Percentiles rank a stretch among this genome's conserved stretches.
Conservation (phyloP, 768 basidiomycete species). For the Mrakia blollopis region DNA sequence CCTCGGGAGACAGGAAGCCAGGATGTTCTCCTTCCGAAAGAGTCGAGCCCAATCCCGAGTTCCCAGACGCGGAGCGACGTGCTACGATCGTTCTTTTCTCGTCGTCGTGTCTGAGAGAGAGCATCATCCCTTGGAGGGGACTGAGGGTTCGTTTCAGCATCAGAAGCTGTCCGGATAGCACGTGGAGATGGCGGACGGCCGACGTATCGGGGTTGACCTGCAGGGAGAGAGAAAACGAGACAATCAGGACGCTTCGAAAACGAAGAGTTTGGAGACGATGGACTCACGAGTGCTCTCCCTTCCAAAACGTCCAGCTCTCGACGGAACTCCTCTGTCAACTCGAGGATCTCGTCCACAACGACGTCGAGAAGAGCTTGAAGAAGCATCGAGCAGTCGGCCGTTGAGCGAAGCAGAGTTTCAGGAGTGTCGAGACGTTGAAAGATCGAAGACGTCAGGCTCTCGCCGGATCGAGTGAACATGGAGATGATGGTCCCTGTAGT, state of each 20-base stretch:
- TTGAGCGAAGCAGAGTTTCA: slow-evolving; percentile 22
- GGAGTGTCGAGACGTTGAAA: slow-evolving; percentile 25
- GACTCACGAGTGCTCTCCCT: slow-evolving; percentile 18
- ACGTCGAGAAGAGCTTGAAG: slow-evolving; percentile 28
- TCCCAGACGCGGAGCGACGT: not conserved
- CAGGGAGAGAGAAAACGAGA: not conserved
- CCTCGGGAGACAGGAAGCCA: slow-evolving; percentile 13
- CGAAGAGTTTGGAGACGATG: not conserved
- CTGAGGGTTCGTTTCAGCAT: slow-evolving; percentile 27
- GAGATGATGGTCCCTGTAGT: slow-evolving; percentile 24
- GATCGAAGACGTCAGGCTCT: not conserved
- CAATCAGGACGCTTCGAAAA: not conserved
- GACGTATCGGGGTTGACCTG: slow-evolving; percentile 25
- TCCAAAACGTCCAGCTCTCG: slow-evolving; percentile 30
- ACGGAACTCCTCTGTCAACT: slow-evolving; percentile 17
- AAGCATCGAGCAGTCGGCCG: slow-evolving; percentile 29
- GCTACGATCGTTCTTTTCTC: slow-evolving; percentile 8
- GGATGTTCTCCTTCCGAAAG: not conserved
- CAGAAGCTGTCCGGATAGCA: slow-evolving; percentile 19
- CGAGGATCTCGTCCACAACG: slow-evolving; percentile 21
- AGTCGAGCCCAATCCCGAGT: not conserved
- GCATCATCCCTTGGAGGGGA: slow-evolving; percentile 13
- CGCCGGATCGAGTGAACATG: slow-evolving; percentile 12
- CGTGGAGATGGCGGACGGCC: slow-evolving; percentile 27
- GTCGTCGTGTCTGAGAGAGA: slow-evolving; percentile 27